These are phyloP conservation scores for Wickerhamomyces queroliae DNA, from an alignment of 805 yeast species.

Conservation along the genomic window DNA sequence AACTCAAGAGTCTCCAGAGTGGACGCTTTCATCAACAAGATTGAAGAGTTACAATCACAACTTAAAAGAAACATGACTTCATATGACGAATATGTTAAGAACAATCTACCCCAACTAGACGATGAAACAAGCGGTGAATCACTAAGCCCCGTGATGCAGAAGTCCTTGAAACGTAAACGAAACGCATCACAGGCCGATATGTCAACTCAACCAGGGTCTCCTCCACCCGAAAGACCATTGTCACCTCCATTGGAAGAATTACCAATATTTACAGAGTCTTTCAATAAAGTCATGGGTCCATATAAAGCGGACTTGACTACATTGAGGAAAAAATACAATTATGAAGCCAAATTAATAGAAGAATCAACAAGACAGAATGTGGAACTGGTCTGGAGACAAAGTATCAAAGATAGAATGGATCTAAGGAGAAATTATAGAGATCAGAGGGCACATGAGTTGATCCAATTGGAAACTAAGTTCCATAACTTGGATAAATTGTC, in stretches of 20 bases:
- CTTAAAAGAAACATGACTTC: constrained; percentile 15
- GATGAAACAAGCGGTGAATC: constrained; percentile 9
- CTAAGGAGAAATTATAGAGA: constrained; percentile 7
- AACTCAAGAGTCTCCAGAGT: constrained; percentile 24
- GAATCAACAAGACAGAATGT: constrained; percentile 8
- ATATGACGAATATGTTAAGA: constrained; percentile 14
- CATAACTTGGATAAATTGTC: constrained; percentile 6
- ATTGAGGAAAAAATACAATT: constrained; percentile 12
- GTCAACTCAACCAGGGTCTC: constrained; percentile 4
- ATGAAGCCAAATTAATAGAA: constrained; percentile 16
- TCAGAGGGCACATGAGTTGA: neutral
- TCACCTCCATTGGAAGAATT: constrained; percentile 10
- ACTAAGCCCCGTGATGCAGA: neutral
- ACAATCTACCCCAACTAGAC: constrained; percentile 11
- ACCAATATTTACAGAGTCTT: constrained; percentile 18
- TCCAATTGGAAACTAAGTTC: constrained; percentile 12
- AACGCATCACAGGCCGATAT: neutral
- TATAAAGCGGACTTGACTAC: constrained; percentile 7
- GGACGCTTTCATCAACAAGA: constrained; percentile 25
- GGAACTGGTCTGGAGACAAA: constrained; percentile 19
- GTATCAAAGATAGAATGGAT: constrained; percentile 12
- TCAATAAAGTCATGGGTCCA: constrained; percentile 12
- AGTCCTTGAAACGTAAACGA: constrained; percentile 2
- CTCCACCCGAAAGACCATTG: constrained; percentile 10
- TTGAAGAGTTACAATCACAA: constrained; percentile 24